A percentile compares a stretch with the other conserved stretches of the same genome.
These are phyloP conservation scores for Senecio squalidus DNA, from an alignment of 140 eudicot species.

Conservation along the genomic window DNA sequence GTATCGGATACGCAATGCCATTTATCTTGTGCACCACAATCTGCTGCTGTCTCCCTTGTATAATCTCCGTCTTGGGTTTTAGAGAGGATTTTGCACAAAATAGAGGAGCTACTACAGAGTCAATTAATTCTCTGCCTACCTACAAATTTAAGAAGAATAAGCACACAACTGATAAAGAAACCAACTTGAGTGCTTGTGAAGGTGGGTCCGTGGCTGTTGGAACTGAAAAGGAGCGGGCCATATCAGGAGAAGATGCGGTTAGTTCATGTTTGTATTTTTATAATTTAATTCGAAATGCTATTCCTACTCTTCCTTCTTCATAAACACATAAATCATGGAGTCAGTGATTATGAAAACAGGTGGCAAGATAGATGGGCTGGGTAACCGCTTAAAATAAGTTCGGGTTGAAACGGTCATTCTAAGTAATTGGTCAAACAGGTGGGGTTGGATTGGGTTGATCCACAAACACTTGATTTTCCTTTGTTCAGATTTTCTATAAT, in stretches of 20 bases:
- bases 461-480: background rate
- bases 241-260: constrained; percentile 99
- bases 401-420: background rate
- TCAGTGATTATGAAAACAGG: background rate
- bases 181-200: constrained; percentile 45
- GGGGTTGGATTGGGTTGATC: background rate
- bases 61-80: constrained; percentile 85
- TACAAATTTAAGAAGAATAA: constrained; percentile 79
- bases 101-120: constrained; percentile 95
- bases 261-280: constrained; percentile 27
- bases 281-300: too few relatives aligned
- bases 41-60: constrained; percentile 99
- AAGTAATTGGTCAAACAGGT: too few relatives aligned
- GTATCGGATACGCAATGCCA: constrained; percentile 99
- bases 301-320: too few relatives aligned
- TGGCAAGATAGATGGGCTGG: background rate
- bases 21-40: constrained; percentile 93
- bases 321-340: background rate
- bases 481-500: too few relatives aligned
- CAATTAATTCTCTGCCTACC: constrained; percentile 80
- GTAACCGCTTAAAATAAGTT: background rate
- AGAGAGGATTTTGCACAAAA: constrained; percentile 82
- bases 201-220: constrained; percentile 95
- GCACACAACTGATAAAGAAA: constrained; percentile 43
- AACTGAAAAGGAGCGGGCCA: constrained; percentile 82